Evolutionary conservation across 768 basidiomycete species (phyloP).

Genomic region (Tulasnella sp.): DNA sequence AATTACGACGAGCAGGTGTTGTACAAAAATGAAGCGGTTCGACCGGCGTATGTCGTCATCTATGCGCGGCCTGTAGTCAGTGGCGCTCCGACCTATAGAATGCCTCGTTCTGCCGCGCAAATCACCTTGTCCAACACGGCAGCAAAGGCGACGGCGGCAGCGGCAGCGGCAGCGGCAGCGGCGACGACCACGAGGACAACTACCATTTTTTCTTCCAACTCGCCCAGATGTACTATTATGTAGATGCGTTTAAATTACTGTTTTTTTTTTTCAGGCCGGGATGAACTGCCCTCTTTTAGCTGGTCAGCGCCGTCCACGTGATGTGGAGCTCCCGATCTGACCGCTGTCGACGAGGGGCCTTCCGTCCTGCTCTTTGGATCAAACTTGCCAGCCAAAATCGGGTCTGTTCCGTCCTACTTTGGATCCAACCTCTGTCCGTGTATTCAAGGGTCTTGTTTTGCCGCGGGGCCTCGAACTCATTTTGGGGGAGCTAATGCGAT

Average conservation of each 20-base stretch:
- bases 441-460: too few species aligned
- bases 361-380: too few species aligned
- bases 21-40: not conserved
- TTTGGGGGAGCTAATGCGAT: too few species aligned
- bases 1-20: slow-evolving; percentile 17
- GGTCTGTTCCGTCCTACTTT: too few species aligned
- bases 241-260: not conserved
- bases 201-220: not conserved
- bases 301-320: too few species aligned
- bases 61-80: not conserved
- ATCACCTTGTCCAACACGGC: too few species aligned
- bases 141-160: not conserved
- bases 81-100: not conserved
- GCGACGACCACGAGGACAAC: not conserved
- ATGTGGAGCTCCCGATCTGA: too few species aligned
- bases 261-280: not conserved
- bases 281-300: too few species aligned
- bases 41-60: not conserved
- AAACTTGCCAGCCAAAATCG: too few species aligned
- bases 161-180: not conserved
- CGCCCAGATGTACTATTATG: not conserved
- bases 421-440: too few species aligned
- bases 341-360: too few species aligned
- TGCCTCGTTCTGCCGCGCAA: too few species aligned
- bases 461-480: not conserved